Percentiles rank a stretch among this genome's conserved stretches.
Conservation (phyloP, 2,329 filamentous ascomycete genomes). For the Pestalotiopsis sp. region DNA sequence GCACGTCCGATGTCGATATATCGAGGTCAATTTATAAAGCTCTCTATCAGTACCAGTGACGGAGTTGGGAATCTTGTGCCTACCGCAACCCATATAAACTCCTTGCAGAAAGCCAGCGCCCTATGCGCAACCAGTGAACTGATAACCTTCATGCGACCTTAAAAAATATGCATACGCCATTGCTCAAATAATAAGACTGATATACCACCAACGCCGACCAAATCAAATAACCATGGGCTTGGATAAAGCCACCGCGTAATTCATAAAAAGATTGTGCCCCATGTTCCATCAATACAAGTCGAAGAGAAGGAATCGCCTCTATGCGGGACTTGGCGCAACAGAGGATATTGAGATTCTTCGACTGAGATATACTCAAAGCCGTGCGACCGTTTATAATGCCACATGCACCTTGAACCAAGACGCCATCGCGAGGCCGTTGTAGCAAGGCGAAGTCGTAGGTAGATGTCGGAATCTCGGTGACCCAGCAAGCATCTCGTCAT, state of each 20-base stretch:
- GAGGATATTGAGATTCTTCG: too few species aligned
- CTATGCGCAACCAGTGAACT: neutral
- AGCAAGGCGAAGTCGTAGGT: neutral
- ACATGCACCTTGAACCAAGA: neutral
- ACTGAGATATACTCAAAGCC: neutral
- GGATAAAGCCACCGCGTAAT: neutral
- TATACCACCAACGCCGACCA: neutral
- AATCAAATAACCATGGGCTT: neutral
- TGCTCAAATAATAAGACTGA: neutral
- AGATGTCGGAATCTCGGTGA: neutral
- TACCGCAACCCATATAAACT: neutral
- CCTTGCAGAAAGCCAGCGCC: neutral
- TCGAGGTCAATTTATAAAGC: neutral
- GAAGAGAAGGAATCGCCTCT: neutral
- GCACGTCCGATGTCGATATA: neutral
- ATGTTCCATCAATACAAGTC: neutral
- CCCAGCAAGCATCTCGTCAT: neutral
- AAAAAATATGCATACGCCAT: neutral
- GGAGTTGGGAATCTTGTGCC: constrained; percentile 2
- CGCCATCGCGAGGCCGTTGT: neutral
- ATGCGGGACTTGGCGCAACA: neutral
- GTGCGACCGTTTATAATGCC: neutral
- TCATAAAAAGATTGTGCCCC: neutral
- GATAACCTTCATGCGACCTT: neutral
- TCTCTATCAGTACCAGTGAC: constrained; percentile 2